Percentiles rank a stretch among this genome's conserved stretches.
Conservation (phyloP, 108 stramenopile species). For the Cyclotella sp. region DNA sequence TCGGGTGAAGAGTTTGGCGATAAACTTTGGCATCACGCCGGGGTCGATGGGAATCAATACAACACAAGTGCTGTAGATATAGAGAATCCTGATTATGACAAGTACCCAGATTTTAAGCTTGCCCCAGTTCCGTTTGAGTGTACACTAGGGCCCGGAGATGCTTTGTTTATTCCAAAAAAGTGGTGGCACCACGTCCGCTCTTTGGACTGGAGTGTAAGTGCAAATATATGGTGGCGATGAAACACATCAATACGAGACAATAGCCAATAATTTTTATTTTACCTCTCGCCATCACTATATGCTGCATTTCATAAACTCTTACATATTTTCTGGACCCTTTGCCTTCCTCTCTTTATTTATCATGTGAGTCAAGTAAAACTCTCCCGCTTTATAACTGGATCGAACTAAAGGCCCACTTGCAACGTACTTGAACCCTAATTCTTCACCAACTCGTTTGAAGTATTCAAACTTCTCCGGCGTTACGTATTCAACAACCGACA, state of each 20-base stretch:
- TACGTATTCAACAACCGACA: slow-evolving; percentile 96
- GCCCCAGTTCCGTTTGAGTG: slow-evolving; percentile 57
- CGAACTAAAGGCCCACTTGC: slow-evolving; percentile 98
- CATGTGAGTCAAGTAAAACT: slow-evolving; percentile 95
- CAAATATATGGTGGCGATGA: slow-evolving; percentile 86
- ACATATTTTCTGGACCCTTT: slow-evolving; percentile 21
- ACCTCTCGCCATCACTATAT: background rate
- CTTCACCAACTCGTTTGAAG: slow-evolving; percentile 79
- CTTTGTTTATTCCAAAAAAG: slow-evolving; percentile 72
- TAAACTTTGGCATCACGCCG: slow-evolving; percentile 55
- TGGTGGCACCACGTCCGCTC: slow-evolving; percentile 86
- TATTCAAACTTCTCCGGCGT: slow-evolving; percentile 94
- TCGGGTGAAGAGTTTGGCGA: slow-evolving; percentile 9
- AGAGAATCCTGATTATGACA: slow-evolving; percentile 45
- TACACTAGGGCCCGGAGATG: slow-evolving; percentile 66
- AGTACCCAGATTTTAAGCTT: slow-evolving; percentile 55
- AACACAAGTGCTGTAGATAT: slow-evolving; percentile 79
- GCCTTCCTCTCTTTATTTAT: slow-evolving; percentile 79
- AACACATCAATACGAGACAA: background rate
- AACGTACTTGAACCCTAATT: slow-evolving; percentile 98
- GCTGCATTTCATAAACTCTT: background rate
- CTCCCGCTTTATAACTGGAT: slow-evolving; percentile 95
- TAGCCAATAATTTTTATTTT: background rate
- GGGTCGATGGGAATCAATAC: slow-evolving; percentile 68
- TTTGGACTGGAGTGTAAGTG: slow-evolving; percentile 61